These are phyloP conservation scores for Bauhinia variegata DNA, from an alignment of 306 rosid genomes.

Conservation along the genomic window DNA sequence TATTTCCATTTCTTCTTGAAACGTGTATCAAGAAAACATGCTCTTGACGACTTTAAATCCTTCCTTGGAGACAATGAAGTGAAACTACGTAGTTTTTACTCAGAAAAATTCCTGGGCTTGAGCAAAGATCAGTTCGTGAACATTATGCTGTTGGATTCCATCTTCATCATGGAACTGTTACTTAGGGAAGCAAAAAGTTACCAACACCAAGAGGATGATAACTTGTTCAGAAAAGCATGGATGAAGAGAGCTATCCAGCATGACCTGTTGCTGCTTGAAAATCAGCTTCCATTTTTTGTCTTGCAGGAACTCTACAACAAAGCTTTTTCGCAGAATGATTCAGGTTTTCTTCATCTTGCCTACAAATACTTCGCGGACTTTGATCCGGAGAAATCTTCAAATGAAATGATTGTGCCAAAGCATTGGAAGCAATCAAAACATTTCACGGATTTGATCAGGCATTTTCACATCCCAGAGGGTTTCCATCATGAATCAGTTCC, in stretches of 20 bases:
- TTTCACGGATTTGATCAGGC: conserved; percentile 41
- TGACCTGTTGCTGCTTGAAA: conserved; percentile 45
- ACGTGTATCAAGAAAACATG: not conserved
- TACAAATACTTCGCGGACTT: not conserved
- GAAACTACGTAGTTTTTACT: not conserved
- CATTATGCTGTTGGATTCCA: conserved; percentile 1
- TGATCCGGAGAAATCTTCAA: not conserved
- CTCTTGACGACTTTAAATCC: rapidly evolving
- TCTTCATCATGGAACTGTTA: conserved; percentile 9
- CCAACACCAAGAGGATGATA: not conserved
- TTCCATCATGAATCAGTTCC: rapidly evolving
- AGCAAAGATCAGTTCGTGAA: not conserved
- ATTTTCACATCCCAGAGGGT: not conserved
- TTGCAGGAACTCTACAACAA: conserved; percentile 15
- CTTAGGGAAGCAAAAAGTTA: not conserved
- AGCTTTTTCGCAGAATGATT: rapidly evolving
- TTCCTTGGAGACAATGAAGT: not conserved
- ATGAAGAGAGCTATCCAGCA: conserved; percentile 15
- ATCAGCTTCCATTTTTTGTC: conserved; percentile 42
- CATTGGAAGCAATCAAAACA: not conserved
- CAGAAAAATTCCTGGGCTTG: not conserved
- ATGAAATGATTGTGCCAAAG: not conserved
- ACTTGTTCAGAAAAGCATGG: conserved; percentile 37
- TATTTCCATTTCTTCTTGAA: not conserved
- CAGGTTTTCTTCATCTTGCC: not conserved